Conservation (phyloP, 169 alveolate species). For the Eimeria zaria region DNA sequence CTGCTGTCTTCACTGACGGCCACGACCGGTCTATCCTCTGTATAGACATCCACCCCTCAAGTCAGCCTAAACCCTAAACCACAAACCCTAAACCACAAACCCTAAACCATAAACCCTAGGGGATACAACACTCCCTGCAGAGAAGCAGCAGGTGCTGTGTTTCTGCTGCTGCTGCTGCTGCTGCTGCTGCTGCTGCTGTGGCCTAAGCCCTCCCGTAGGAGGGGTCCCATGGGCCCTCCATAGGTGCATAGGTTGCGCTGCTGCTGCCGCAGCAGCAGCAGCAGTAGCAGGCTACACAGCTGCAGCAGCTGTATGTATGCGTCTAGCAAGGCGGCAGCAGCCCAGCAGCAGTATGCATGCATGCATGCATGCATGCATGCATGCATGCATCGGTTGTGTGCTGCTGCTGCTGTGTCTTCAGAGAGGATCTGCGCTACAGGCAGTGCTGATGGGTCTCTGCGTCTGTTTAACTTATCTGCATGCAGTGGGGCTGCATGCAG, state of each 20-base stretch:
- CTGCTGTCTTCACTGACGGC: conserved; percentile 36
- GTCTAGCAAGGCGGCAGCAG: too few relatives aligned
- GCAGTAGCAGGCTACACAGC: background rate
- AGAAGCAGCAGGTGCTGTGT: background rate
- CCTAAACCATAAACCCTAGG: conserved; percentile 11
- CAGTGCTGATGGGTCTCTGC: conserved; percentile 79
- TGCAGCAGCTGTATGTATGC: background rate
- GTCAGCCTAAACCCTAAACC: conserved; percentile 35
- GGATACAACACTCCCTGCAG: background rate
- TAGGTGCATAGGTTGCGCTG: background rate
- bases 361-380: too few relatives aligned
- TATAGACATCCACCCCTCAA: conserved; percentile 74
- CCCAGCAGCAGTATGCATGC: too few relatives aligned
- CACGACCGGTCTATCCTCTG: conserved; percentile 81
- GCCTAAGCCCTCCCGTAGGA: background rate
- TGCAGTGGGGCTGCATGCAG: background rate
- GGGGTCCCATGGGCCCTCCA: background rate
- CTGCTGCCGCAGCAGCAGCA: background rate
- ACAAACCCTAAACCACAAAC: conserved; percentile 2
- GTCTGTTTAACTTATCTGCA: conserved; percentile 50
- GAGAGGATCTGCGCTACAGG: conserved; percentile 74
- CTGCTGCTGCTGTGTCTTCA: background rate
- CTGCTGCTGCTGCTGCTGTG: conserved; percentile 16
- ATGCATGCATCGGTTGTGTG: background rate
- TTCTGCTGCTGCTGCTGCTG: conserved; percentile 14